Evolutionary conservation across 1,284 basidiomycete genomes (phyloP), one percentile per base, ranked within the genome.

Genomic region (Malassezia obtusa): DNA sequence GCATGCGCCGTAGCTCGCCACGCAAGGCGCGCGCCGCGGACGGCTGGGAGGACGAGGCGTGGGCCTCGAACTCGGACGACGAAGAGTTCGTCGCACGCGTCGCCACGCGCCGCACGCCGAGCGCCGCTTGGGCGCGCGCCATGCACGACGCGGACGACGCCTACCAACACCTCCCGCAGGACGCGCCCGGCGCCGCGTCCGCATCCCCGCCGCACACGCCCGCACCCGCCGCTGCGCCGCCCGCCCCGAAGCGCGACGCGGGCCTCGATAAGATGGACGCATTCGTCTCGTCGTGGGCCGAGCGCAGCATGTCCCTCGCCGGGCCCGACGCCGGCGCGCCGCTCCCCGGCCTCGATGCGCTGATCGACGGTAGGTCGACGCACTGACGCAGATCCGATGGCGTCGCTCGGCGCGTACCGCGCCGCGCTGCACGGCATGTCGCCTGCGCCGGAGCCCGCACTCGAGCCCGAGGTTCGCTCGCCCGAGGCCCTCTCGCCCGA

Each of bases 51-150:
- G 69, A 70, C 37, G 68, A 68, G 40, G 67, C 69, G 8, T 72
- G 69, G 69, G 68, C 60, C 11, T 61, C 68, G 26, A 60, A 68
- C 22, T 72, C 68, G 22, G 69, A 72, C 47, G 69, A 72, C 40
- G 69, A 72, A n/a, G 67, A 71, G 43, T 71, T 71, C 53, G 68
- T 68, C 38, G 49, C 62, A 19, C 61, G 59, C 17, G 50, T 67
- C 14, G 57, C 57, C 25, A 50, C 52, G n/a, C 40, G 37, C 24
- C 47, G 45, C 8, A 49, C 46, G 15, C 40, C 40, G 9, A 43
- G 40, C 22, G 40, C 40, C 22, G 40, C 32, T 8, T 48, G 31
- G 45, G 19, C 45, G 32, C 22, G 31, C 21, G 30, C 45, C 21
- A 35, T 25, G 31, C 47, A 26, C 9, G 33, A 59, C 50, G 17